phyloP scores from a whole-genome alignment of 2,329 filamentous ascomycete genomes.

The Periconia sp. region DNA sequence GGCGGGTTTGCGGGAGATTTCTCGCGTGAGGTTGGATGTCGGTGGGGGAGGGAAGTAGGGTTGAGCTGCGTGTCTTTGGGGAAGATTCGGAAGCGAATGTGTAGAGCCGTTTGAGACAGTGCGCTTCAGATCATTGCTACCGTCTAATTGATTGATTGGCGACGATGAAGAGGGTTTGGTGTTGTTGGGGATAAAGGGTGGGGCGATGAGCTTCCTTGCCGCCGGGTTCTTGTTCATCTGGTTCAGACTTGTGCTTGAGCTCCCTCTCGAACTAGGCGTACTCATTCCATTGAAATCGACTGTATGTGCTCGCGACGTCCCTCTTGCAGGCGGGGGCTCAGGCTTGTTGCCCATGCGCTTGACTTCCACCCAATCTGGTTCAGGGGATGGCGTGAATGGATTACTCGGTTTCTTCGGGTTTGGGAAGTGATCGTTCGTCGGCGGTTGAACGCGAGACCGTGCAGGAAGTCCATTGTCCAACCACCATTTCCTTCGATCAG shows the following conservation, averaged over 20 bases:
- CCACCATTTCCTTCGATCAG: slow-evolving; percentile 70
- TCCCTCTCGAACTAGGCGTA: slow-evolving; percentile 12
- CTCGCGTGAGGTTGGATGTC: slow-evolving; percentile 18
- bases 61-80: slow-evolving; percentile 15
- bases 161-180: slow-evolving; percentile 20
- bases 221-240: slow-evolving; percentile 18
- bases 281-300: slow-evolving; percentile 32
- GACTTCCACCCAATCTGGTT: slow-evolving; percentile 81
- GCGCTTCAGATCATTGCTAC: slow-evolving; percentile 28
- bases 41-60: slow-evolving; percentile 11
- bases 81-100: slow-evolving; percentile 34
- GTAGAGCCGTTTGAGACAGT: slow-evolving; percentile 32
- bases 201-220: slow-evolving; percentile 39
- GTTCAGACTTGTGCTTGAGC: slow-evolving; percentile 27
- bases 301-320: slow-evolving; percentile 35
- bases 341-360: slow-evolving; percentile 28
- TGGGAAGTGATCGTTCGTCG: slow-evolving; percentile 65
- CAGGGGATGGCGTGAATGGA: slow-evolving; percentile 75
- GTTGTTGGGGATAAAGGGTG: slow-evolving; percentile 34
- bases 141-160: slow-evolving; percentile 30
- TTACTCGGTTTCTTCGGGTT: slow-evolving; percentile 81
- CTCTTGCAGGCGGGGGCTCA: slow-evolving; percentile 39
- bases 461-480: slow-evolving; percentile 72
- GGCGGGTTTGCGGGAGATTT: slow-evolving; percentile 41
- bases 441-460: slow-evolving; percentile 72